phyloP scores from a whole-genome alignment of 768 basidiomycete genomes.

The Pleurotus sapidus region DNA sequence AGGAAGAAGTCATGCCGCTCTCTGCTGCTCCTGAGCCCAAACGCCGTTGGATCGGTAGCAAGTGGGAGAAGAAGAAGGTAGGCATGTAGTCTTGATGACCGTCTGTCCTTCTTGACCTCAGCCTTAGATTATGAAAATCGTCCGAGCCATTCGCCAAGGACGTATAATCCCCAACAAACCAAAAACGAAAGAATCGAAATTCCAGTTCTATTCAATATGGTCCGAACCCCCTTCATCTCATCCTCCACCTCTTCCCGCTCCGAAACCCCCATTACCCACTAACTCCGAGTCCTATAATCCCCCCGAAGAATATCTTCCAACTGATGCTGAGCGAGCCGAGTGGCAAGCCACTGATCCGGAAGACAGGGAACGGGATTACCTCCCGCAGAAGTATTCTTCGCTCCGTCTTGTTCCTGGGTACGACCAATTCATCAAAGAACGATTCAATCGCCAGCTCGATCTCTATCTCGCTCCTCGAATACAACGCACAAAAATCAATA shows the following conservation, averaged over 20 bases:
- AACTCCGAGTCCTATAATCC: slow-evolving; percentile 99
- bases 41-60: slow-evolving; percentile 93
- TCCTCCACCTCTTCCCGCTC: slow-evolving; percentile 88
- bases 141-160: slow-evolving; percentile 95
- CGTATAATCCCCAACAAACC: slow-evolving; percentile 91
- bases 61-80: slow-evolving; percentile 99
- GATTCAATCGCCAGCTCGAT: slow-evolving; percentile 92
- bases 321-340: slow-evolving; percentile 72
- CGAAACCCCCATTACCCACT: slow-evolving; percentile 84
- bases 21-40: slow-evolving; percentile 93
- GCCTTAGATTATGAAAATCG: slow-evolving; percentile 95
- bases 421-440: slow-evolving; percentile 86
- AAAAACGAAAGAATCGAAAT: slow-evolving; percentile 58
- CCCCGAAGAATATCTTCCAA: slow-evolving; percentile 92
- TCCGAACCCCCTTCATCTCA: slow-evolving; percentile 70
- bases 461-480: slow-evolving; percentile 95
- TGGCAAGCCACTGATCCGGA: slow-evolving; percentile 86
- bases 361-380: slow-evolving; percentile 85
- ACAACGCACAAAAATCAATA: slow-evolving; percentile 82
- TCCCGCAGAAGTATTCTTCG: slow-evolving; percentile 82
- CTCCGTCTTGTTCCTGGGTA: slow-evolving; percentile 92
- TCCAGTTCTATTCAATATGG: slow-evolving; percentile 88
- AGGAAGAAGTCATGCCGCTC: slow-evolving; percentile 92
- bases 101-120: neutral
- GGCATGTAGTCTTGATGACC: slow-evolving; percentile 8